Evolutionary conservation across 192 early-diverging fungal genomes (phyloP).

Genomic region (Linderina pennispora): DNA sequence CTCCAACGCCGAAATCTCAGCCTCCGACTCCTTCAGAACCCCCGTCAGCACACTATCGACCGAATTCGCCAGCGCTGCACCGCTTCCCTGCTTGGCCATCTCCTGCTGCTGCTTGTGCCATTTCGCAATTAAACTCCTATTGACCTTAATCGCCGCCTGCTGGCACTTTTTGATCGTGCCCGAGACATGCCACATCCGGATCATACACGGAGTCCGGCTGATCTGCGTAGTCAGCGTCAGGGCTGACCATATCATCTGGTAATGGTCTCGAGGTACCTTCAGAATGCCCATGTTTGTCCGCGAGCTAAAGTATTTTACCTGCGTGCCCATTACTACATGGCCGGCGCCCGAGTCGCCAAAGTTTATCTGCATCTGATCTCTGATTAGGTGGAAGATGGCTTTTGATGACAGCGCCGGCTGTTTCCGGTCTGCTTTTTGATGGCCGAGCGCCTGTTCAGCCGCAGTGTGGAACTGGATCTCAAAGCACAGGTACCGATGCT

Average conservation of each 20-base stretch:
- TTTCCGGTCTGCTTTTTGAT: neutral
- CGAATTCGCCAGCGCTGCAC: too few species aligned
- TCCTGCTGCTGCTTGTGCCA: constrained; percentile 19
- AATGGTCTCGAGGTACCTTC: constrained; percentile 38
- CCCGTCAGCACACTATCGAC: constrained; percentile 2
- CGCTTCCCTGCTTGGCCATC: constrained; percentile 6
- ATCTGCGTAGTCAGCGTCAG: constrained; percentile 14
- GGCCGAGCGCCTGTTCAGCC: neutral
- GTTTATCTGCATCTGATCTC: constrained; percentile 26
- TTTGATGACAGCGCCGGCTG: constrained; percentile 1
- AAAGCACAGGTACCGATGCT: constrained; percentile 44
- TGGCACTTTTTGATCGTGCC: constrained; percentile 46
- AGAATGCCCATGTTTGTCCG: constrained; percentile 32
- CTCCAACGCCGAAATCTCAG: constrained; percentile 33
- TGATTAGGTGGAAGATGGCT: constrained; percentile 13
- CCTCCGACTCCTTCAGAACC: constrained; percentile 30
- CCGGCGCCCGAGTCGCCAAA: constrained; percentile 38
- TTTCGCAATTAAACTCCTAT: constrained; percentile 27
- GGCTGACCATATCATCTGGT: constrained; percentile 28
- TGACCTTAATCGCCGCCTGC: constrained; percentile 21
- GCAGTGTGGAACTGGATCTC: constrained; percentile 10
- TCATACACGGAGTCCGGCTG: constrained; percentile 12
- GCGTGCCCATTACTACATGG: constrained; percentile 15
- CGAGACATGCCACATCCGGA: constrained; percentile 32
- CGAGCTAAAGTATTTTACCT: constrained; percentile 31